Evolutionary conservation across 2,329 filamentous ascomycete species (phyloP).

Genomic region (Aspergillus transmontanensis): DNA sequence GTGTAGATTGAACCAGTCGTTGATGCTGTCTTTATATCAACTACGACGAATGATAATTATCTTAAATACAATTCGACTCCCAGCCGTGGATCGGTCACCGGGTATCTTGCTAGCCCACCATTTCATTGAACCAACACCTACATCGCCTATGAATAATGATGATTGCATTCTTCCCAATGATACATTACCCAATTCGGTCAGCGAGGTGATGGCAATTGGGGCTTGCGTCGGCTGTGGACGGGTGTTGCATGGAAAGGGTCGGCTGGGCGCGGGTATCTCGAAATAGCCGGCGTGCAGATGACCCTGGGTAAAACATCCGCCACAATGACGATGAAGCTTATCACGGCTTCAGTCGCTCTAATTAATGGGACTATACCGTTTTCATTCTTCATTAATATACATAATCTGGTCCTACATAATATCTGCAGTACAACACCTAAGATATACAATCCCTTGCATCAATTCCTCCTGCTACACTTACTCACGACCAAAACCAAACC

Average conservation of each 20-base stretch:
- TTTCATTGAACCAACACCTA: neutral
- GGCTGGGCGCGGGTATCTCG: constrained; percentile 22
- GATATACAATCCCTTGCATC: neutral
- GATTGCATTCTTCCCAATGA: neutral
- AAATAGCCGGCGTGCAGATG: constrained; percentile 12
- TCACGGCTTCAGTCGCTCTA: neutral
- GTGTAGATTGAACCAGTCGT: neutral
- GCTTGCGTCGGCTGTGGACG: constrained; percentile 18
- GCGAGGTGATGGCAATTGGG: constrained; percentile 1
- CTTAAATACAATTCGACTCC: neutral
- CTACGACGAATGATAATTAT: neutral
- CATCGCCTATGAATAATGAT: neutral
- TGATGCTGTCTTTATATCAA: neutral
- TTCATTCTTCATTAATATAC: neutral
- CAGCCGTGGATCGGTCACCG: neutral
- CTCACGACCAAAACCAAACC: neutral
- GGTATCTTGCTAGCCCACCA: constrained; percentile 3
- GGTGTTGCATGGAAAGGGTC: constrained; percentile 8
- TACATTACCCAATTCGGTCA: neutral
- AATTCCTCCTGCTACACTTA: neutral
- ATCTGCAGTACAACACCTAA: neutral
- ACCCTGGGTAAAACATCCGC: neutral
- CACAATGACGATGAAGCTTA: neutral
- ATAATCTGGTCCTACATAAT: neutral
- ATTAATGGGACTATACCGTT: neutral